A percentile compares a stretch with the other conserved stretches of the same genome.
Conservation (phyloP, 2,329 filamentous ascomycete genomes). For the Arthrobotrys iridis region DNA sequence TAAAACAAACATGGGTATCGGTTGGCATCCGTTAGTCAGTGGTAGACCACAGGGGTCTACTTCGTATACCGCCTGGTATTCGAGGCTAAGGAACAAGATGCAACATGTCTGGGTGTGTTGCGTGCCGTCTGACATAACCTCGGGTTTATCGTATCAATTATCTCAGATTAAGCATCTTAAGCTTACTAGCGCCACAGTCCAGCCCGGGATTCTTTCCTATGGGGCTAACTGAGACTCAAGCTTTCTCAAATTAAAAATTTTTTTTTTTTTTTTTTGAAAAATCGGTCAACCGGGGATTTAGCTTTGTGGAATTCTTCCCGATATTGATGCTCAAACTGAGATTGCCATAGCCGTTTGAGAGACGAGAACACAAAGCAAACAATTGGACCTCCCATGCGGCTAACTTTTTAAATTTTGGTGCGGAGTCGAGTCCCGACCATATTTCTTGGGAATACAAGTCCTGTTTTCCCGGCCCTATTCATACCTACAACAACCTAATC, state of each 20-base stretch:
- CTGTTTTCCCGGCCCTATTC: constrained; percentile 4
- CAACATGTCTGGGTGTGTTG: not conserved
- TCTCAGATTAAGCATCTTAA: no score
- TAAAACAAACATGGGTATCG: not conserved
- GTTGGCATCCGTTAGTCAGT: not conserved
- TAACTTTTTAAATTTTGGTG: constrained; percentile 1
- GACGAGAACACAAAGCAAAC: not conserved
- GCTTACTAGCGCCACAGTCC: no score
- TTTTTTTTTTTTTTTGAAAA: no score
- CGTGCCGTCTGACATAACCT: no score
- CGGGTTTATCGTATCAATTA: no score
- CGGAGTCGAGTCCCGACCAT: not conserved
- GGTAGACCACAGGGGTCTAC: no score
- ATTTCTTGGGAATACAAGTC: not conserved
- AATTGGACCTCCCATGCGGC: constrained; percentile 3
- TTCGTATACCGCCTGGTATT: no score
- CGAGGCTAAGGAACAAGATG: not conserved
- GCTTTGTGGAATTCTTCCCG: not conserved
- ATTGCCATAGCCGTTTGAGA: not conserved
- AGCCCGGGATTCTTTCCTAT: no score
- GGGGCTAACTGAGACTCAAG: no score
- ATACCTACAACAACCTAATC: not conserved
- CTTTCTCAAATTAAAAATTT: no score
- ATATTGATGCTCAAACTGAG: not conserved
- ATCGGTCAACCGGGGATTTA: no score